Evolutionary conservation across 2,329 filamentous ascomycete genomes (phyloP).

Genomic region (Ascochyta rabiei): DNA sequence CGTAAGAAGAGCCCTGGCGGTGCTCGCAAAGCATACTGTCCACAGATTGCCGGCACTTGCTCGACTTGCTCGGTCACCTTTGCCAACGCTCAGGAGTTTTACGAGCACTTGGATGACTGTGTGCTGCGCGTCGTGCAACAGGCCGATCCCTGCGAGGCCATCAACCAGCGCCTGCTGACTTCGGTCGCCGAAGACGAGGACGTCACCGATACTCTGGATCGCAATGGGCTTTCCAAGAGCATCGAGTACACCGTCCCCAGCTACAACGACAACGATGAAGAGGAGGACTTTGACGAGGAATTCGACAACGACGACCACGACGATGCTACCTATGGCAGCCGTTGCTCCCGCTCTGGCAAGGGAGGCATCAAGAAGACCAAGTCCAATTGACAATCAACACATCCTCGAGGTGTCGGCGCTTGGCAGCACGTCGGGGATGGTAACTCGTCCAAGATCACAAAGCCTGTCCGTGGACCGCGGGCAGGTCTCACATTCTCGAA

Average conservation of each 20-base stretch:
- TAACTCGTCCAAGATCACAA: slow-evolving; percentile 44
- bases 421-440: slow-evolving; percentile 46
- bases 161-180: slow-evolving; percentile 51
- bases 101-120: slow-evolving; percentile 86
- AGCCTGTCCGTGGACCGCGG: slow-evolving; percentile 46
- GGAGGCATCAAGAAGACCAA: slow-evolving; percentile 57
- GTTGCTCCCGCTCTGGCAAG: slow-evolving; percentile 54
- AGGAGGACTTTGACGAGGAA: slow-evolving; percentile 65
- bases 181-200: slow-evolving; percentile 50
- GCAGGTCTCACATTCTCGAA: slow-evolving; percentile 78
- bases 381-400: slow-evolving; percentile 59
- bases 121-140: slow-evolving; percentile 65
- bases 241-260: slow-evolving; percentile 52
- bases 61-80: slow-evolving; percentile 90
- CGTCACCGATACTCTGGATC: slow-evolving; percentile 48
- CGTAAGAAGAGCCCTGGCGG: slow-evolving; percentile 69
- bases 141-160: slow-evolving; percentile 50
- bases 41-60: slow-evolving; percentile 79
- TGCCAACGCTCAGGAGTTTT: slow-evolving; percentile 90
- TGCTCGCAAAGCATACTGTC: slow-evolving; percentile 69
- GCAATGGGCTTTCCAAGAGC: slow-evolving; percentile 49
- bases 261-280: slow-evolving; percentile 63
- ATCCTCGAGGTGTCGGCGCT: slow-evolving; percentile 55
- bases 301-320: slow-evolving; percentile 59
- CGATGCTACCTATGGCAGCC: slow-evolving; percentile 60